Base-by-base conservation (phyloP, 2,329 filamentous ascomycete species). In the Pyrenophora teres region DNA sequence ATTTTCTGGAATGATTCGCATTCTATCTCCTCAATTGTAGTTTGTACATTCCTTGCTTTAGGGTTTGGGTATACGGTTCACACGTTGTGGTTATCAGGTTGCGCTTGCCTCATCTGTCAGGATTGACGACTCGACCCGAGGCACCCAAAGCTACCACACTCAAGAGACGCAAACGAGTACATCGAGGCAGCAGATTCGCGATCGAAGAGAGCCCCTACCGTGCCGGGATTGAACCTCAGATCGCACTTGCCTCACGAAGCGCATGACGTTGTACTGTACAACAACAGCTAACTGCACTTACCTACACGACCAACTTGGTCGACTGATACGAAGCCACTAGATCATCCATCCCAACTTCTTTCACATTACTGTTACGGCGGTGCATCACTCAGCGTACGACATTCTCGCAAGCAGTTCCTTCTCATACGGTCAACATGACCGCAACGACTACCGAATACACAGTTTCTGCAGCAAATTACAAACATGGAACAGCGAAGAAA, bases 401-500 rank as follows among this genome's bases (percentile, higher is more conserved):
- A 55, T 62, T 46, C 52, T 49, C 53, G 46, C 40, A 38, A 57
- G 19, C 53, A 60, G 36, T 39, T 46, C 27, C 47, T 52, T 23
- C 31, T 42, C 10, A 36, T 25, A 45, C 35, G 48, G 23, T 33
- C 50, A 60, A 46, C 52, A 69, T 69, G 67, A 45, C 59, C 50
- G 49, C 51, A 46, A 52, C 40, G 31, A 57, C 52, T 62, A 65
- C 47, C 45, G 59, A 57, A 36, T 48, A 57, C 37, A 52, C 48
- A 41, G 41, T 55, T 44, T 46, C 52, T 23, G 38, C 39, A 40
- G 10, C 46, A 6, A 48, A 35, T 19, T 50, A 44, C 46, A 64
- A 63, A 40, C 56, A 59, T 16, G 57, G 58, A 31, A 52, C 52
- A 7, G 49, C 59, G 12, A 69, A 60, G 42, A 57, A 59, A 30